Base-by-base conservation (phyloP, 2,329 filamentous ascomycete genomes). In the Exophiala spinifera region DNA sequence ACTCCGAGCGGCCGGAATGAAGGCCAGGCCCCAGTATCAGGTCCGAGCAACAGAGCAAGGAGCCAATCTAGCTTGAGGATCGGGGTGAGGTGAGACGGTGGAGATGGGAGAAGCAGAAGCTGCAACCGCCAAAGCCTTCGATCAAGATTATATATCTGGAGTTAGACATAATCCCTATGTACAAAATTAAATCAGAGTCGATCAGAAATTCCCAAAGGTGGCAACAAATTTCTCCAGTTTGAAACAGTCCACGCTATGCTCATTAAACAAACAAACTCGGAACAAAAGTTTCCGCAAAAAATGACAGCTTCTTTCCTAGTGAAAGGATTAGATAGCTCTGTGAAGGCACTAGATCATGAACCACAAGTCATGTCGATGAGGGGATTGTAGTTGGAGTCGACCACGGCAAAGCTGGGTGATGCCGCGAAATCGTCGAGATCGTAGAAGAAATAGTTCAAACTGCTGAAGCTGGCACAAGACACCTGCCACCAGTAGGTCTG, bases 401-500 rank as follows among this genome's bases (percentile, higher is more conserved):
- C 74, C 62, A 92, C 74, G 52, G 88, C 87, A 64, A 91, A 92
- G 67, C 80, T 84, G 39, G 87, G 86, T 72, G 75, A 81, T 31
- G 85, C 83, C 3, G 79, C 79, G 46, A 74, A 75, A 40, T 82
- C 76, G 63, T 92, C 88, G 67, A 91, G 80, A 47, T 83, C 88
- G 75, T 85, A 90, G 85, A 88, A 92, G 82, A 84, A 92, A 56
- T 84, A 80, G 67, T 86, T 86, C 64, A 74, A 76, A 65, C 80
- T 82, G 59, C 90, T 84, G 56, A 86, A 71, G 53, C 74, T 70
- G 51, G 80, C 76, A 78, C 90, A 95, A 49, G 84, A 88, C 49
- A 92, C 87, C 43, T 86, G 76, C 63, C 88, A 78, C 87, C 89
- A 95, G 80, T 83, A 96, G n/a, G 72, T 80, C 75, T 88, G 79